A percentile compares a stretch with the other conserved stretches of the same genome.
Evolutionary conservation across 345 rosid genomes (phyloP).

Genomic region (Lepidium africanum): DNA sequence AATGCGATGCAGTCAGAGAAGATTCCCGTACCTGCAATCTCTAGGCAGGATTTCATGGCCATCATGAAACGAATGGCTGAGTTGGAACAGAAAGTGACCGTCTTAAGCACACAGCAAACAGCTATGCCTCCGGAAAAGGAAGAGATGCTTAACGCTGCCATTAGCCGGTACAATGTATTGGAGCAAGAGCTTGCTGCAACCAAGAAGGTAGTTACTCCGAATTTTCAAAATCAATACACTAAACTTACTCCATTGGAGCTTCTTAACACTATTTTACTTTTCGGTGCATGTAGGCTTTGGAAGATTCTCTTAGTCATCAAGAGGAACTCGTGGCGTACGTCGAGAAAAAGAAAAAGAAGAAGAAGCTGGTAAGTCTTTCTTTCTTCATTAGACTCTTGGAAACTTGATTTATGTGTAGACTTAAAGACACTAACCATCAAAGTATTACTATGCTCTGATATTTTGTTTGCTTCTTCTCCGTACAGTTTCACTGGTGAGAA

Average conservation of each 20-base stretch:
- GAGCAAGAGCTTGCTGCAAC: constrained; percentile 80
- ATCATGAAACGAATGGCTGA: constrained; percentile 73
- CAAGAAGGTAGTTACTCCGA: constrained; percentile 48
- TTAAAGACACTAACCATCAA: constrained; percentile 9
- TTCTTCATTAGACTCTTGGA: background rate
- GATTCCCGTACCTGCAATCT: constrained; percentile 29
- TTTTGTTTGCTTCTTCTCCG: background rate
- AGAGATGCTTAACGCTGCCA: constrained; percentile 67
- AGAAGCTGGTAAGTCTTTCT: constrained; percentile 42
- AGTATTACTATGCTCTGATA: background rate
- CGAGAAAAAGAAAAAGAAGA: constrained; percentile 83
- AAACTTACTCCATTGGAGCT: background rate
- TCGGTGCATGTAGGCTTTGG: constrained; percentile 55
- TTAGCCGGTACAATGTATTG: constrained; percentile 52
- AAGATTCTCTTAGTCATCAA: constrained; percentile 60
- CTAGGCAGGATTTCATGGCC: constrained; percentile 48
- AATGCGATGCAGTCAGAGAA: constrained; percentile 26
- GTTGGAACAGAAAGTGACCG: constrained; percentile 57
- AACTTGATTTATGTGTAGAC: background rate
- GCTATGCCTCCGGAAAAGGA: constrained; percentile 71
- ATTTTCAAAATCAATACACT: background rate
- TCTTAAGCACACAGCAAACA: constrained; percentile 46
- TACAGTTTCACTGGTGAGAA: constrained; percentile 20
- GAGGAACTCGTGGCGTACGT: constrained; percentile 70
- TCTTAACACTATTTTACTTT: background rate